Evolutionary conservation across 2,329 filamentous ascomycete species (phyloP).

Genomic region (Sarocladiaceae sp.): DNA sequence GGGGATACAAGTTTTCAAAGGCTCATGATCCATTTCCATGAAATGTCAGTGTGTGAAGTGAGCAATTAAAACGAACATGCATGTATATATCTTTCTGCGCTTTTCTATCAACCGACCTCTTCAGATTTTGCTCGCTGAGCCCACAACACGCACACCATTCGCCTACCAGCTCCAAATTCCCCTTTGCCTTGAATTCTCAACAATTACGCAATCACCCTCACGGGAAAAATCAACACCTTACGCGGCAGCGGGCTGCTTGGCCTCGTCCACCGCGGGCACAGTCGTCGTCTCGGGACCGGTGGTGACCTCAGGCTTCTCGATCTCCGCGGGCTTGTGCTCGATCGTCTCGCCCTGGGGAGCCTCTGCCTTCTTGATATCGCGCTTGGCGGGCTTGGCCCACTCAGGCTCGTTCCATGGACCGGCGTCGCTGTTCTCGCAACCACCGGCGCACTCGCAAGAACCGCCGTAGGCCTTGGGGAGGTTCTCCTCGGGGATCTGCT

Average conservation of each 20-base stretch:
- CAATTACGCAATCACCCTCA: not conserved
- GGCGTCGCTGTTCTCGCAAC: conserved; percentile 79
- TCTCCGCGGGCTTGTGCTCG: conserved; percentile 33
- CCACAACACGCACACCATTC: conserved; percentile 6
- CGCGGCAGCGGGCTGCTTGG: conserved; percentile 15
- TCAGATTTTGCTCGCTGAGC: conserved; percentile 6
- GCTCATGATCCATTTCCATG: too few species aligned
- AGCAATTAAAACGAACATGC: too few species aligned
- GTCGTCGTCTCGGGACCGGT: conserved; percentile 24
- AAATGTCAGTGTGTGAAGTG: too few species aligned
- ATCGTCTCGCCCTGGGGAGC: conserved; percentile 26
- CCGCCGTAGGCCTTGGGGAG: conserved; percentile 83
- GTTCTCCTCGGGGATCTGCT: conserved; percentile 83
- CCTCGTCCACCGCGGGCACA: conserved; percentile 25
- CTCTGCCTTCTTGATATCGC: conserved; percentile 44
- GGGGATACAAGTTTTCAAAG: too few species aligned
- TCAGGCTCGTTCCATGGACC: conserved; percentile 79
- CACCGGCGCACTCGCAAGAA: conserved; percentile 71
- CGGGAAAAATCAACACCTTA: not conserved
- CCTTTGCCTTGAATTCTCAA: not conserved
- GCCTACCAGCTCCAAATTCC: conserved; percentile 1
- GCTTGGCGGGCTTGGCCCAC: conserved; percentile 61
- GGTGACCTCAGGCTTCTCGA: conserved; percentile 25
- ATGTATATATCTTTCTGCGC: conserved; percentile 3
- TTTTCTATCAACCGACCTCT: conserved; percentile 8